Evolutionary conservation across 2,329 filamentous ascomycete species (phyloP).

Genomic region (Microcyclosporella mali): DNA sequence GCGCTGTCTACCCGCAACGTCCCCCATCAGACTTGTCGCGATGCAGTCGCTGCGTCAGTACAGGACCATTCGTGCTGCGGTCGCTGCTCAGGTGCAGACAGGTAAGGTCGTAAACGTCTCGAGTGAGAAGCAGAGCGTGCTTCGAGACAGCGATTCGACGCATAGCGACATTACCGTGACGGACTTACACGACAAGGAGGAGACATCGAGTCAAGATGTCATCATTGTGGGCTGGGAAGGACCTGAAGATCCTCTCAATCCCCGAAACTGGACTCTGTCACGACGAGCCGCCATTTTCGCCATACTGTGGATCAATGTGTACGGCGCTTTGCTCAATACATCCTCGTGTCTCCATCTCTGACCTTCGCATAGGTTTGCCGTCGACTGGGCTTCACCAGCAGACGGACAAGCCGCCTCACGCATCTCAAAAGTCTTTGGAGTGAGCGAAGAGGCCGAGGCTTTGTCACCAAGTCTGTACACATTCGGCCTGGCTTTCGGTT

Average conservation of each 20-base stretch:
- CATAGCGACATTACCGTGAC: slow-evolving; percentile 4
- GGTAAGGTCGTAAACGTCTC: slow-evolving; percentile 9
- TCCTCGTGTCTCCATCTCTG: neutral
- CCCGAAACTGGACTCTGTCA: slow-evolving; percentile 10
- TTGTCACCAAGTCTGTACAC: slow-evolving; percentile 39
- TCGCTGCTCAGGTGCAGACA: slow-evolving; percentile 6
- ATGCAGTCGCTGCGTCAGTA: slow-evolving; percentile 15
- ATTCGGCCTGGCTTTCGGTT: slow-evolving; percentile 38
- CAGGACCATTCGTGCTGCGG: slow-evolving; percentile 2
- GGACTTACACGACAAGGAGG: neutral
- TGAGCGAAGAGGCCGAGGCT: slow-evolving; percentile 21
- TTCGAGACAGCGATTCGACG: slow-evolving; percentile 3
- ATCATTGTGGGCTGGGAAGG: slow-evolving; percentile 15
- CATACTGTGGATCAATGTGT: slow-evolving; percentile 20
- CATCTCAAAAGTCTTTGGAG: slow-evolving; percentile 15
- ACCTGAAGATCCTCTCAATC: slow-evolving; percentile 11
- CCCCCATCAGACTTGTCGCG: no score
- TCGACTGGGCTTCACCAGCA: slow-evolving; percentile 18
- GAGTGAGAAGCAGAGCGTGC: slow-evolving; percentile 9
- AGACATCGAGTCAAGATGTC: neutral
- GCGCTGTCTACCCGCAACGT: no score
- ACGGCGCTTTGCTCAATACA: neutral
- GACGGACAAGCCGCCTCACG: slow-evolving; percentile 14
- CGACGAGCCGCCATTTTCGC: slow-evolving; percentile 8
- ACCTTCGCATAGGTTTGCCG: slow-evolving; percentile 9